Evolutionary conservation across 371 early-diverging fungal species (phyloP).

Genomic region (Cokeromyces recurvatus): DNA sequence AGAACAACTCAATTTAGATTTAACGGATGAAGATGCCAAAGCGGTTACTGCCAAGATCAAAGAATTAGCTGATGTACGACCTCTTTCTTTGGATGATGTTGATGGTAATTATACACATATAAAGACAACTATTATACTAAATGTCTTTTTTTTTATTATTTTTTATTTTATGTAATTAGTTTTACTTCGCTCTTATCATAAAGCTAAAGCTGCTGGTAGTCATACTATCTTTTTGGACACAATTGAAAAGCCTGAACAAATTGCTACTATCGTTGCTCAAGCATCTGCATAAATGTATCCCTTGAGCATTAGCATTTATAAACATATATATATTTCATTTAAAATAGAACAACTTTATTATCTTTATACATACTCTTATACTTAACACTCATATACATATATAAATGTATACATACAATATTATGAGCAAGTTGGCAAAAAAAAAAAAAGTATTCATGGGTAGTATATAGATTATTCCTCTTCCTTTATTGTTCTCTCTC

Average conservation of each 20-base stretch:
- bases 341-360: too few species aligned
- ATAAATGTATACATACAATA: too few species aligned
- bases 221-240: constrained; percentile 20
- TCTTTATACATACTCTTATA: too few species aligned
- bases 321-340: neutral
- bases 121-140: too few species aligned
- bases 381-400: too few species aligned
- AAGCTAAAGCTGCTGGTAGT: constrained; percentile 20
- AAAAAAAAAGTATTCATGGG: too few species aligned
- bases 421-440: too few species aligned
- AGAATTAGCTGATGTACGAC: constrained; percentile 88
- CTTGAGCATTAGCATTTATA: neutral
- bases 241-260: constrained; percentile 26
- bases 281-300: constrained; percentile 4
- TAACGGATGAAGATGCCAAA: constrained; percentile 91
- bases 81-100: constrained; percentile 86
- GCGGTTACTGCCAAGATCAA: constrained; percentile 91
- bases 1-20: constrained; percentile 76
- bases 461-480: too few species aligned
- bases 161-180: neutral
- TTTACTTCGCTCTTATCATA: constrained; percentile 25
- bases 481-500: too few species aligned
- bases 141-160: neutral
- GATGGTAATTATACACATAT: constrained; percentile 42
- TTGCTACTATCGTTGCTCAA: constrained; percentile 9